A percentile compares a stretch with the other conserved stretches of the same genome.
Conservation (phyloP, 306 rosid species). For the Albizia julibrissin region DNA sequence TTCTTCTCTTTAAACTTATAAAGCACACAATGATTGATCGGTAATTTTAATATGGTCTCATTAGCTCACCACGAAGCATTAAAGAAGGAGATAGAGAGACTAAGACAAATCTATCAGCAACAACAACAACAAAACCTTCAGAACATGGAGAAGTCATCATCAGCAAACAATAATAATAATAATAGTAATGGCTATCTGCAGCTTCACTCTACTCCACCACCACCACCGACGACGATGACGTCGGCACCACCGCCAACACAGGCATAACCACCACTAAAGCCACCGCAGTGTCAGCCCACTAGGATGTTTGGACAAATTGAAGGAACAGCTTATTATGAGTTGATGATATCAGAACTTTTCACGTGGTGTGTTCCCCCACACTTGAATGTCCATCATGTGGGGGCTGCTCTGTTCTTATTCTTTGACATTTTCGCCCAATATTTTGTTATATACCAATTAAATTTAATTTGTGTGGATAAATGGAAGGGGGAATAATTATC, state of each 20-base stretch:
- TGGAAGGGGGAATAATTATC: neutral
- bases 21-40: neutral
- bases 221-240: too few relatives aligned
- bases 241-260: neutral
- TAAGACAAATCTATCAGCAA: constrained; percentile 81
- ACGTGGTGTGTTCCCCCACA: constrained; percentile 52
- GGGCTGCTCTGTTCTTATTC: constrained; percentile 5
- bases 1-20: too few relatives aligned
- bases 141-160: constrained; percentile 46
- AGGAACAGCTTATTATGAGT: constrained; percentile 25
- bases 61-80: constrained; percentile 68
- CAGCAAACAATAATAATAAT: constrained; percentile 31
- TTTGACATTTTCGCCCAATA: constrained; percentile 20
- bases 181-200: constrained; percentile 16
- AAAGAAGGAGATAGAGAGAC: constrained; percentile 85
- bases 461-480: constrained; percentile 2
- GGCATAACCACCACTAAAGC: neutral
- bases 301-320: constrained; percentile 11
- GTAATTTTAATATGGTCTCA: neutral
- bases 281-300: constrained; percentile 5
- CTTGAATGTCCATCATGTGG: constrained; percentile 34
- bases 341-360: constrained; percentile 29
- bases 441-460: constrained; percentile 22
- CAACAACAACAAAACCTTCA: constrained; percentile 61
- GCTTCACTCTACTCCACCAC: constrained; percentile 12